phyloP scores from a whole-genome alignment of 441 rosid species.

The Melastoma candidum region DNA sequence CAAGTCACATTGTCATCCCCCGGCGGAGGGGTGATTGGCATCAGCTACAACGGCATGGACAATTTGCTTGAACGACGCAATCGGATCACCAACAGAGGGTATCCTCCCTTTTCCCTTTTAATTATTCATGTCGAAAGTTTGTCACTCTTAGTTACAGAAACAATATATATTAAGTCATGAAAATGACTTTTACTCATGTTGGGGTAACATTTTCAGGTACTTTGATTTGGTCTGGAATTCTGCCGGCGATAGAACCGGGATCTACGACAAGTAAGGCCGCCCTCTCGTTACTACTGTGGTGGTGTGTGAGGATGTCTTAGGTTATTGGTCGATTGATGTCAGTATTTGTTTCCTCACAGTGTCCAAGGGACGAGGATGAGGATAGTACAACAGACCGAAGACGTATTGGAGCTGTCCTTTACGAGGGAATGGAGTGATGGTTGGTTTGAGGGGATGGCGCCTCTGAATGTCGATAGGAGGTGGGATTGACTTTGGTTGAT shows the following conservation, averaged over 20 bases:
- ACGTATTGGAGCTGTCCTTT: slow-evolving; percentile 63
- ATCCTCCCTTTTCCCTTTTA: not conserved
- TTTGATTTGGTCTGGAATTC: slow-evolving; percentile 52
- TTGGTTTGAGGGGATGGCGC: slow-evolving; percentile 22
- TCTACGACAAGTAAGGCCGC: slow-evolving; percentile 29
- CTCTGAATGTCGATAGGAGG: slow-evolving; percentile 78
- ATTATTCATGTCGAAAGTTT: not conserved
- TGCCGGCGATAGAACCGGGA: slow-evolving; percentile 15
- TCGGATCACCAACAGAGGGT: slow-evolving; percentile 33
- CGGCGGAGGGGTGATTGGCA: slow-evolving; percentile 34
- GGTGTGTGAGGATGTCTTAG: not conserved
- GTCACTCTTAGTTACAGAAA: no score
- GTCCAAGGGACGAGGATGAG: slow-evolving; percentile 31
- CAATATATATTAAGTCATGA: not conserved
- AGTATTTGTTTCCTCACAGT: slow-evolving; percentile 23
- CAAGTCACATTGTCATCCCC: slow-evolving; percentile 39
- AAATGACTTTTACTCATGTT: not conserved
- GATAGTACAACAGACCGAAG: slow-evolving; percentile 34
- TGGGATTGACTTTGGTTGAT: not conserved
- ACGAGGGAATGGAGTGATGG: slow-evolving; percentile 33
- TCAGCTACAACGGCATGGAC: slow-evolving; percentile 31
- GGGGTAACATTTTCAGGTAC: slow-evolving; percentile 24
- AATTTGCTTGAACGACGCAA: slow-evolving; percentile 34
- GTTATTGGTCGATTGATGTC: not conserved
- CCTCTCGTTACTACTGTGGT: not conserved